Evolutionary conservation across 306 rosid genomes (phyloP).

Genomic region (Cicer cuneatum): DNA sequence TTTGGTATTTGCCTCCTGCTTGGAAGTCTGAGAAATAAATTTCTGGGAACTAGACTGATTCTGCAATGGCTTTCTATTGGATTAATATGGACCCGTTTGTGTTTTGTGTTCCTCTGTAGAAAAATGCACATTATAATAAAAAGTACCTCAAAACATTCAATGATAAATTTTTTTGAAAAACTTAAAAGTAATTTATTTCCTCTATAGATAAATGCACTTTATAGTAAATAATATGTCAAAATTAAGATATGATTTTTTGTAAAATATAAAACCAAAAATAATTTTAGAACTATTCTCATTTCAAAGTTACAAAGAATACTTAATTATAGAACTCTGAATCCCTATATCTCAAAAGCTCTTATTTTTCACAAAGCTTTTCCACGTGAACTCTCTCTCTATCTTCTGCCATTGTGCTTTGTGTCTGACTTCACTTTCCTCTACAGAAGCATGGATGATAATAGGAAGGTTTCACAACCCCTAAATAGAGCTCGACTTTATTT

Average conservation of each 20-base stretch:
- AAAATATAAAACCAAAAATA: background rate
- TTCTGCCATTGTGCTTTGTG: conserved; percentile 7
- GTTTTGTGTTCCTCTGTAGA: background rate
- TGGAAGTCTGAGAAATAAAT: background rate
- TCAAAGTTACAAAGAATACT: conserved; percentile 7
- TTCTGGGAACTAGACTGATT: conserved; percentile 6
- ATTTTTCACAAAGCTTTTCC: background rate
- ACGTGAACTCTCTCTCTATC: background rate
- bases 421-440: conserved; percentile 17
- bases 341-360: background rate
- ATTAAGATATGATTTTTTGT: background rate
- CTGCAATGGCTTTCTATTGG: background rate
- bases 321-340: background rate
- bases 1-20: conserved; percentile 24
- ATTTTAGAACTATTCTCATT: background rate
- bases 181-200: too few species aligned
- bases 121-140: background rate
- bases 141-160: background rate
- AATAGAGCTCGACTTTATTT: background rate
- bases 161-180: too few species aligned
- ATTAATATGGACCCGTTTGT: conserved; percentile 13
- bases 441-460: conserved; percentile 22
- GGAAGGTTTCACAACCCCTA: background rate
- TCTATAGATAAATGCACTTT: too few species aligned
- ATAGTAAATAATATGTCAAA: background rate